phyloP scores from a whole-genome alignment of 1,139 yeast species.

The Debaryomycetaceae sp. region DNA sequence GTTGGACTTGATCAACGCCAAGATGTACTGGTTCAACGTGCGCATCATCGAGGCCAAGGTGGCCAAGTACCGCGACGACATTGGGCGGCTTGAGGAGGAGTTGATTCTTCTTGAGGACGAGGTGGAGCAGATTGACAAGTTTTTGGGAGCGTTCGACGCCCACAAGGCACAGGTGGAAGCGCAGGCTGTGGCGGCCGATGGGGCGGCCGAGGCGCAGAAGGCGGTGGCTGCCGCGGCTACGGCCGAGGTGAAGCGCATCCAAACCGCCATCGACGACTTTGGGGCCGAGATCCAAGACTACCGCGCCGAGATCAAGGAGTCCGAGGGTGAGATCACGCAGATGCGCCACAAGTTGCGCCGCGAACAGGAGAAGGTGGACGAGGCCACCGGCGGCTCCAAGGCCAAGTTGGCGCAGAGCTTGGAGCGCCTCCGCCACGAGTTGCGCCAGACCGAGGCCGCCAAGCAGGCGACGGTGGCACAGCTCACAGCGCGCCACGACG shows the following conservation, averaged over 20 bases:
- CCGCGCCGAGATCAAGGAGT: conserved; percentile 21
- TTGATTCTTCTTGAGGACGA: conserved; percentile 12
- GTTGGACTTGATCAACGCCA: conserved; percentile 50
- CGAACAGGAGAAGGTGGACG: conserved; percentile 36
- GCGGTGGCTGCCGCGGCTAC: too few species aligned
- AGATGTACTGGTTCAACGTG: conserved; percentile 61
- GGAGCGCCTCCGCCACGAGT: conserved; percentile 11
- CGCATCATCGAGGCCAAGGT: conserved; percentile 30
- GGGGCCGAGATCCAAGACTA: conserved; percentile 18
- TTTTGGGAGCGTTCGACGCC: conserved; percentile 15
- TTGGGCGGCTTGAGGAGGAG: conserved; percentile 10
- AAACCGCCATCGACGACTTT: conserved; percentile 9
- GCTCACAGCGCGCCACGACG: conserved; percentile 6
- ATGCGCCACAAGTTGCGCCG: conserved; percentile 15
- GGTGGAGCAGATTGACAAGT: conserved; percentile 11
- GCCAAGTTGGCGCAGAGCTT: conserved; percentile 17
- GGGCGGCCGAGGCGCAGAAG: conserved; percentile 13
- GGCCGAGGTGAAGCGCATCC: conserved; percentile 10
- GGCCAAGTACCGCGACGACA: conserved; percentile 11
- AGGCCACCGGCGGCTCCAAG: conserved; percentile 37
- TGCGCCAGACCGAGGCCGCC: conserved; percentile 8
- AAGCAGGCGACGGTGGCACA: conserved; percentile 7
- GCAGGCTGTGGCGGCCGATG: conserved; percentile 16
- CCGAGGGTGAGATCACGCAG: conserved; percentile 22
- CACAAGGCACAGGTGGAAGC: conserved; percentile 17